Percentiles rank a stretch among this genome's conserved stretches.
These are phyloP conservation scores for Penicillium sp. DNA, from an alignment of 2,329 filamentous ascomycete genomes.

Conservation along the genomic window DNA sequence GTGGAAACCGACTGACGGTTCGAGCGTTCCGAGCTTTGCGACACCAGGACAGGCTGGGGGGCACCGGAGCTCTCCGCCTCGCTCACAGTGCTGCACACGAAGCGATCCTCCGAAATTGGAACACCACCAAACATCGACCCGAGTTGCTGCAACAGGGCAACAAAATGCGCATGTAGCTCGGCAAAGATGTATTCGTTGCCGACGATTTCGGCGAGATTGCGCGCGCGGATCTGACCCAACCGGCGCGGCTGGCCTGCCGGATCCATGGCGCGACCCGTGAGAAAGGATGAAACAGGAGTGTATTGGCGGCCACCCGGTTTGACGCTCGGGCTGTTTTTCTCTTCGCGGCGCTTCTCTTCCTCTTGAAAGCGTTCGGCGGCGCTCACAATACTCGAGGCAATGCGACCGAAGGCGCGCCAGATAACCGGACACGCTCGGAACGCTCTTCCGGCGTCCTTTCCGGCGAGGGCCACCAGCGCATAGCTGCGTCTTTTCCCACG, in stretches of 20 bases:
- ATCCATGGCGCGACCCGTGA: slow-evolving; percentile 56
- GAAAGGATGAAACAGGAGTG: slow-evolving; percentile 57
- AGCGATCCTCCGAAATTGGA: slow-evolving; percentile 43
- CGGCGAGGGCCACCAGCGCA: slow-evolving; percentile 56
- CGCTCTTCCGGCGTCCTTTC: slow-evolving; percentile 50
- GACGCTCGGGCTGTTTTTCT: slow-evolving; percentile 30
- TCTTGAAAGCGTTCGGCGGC: slow-evolving; percentile 47
- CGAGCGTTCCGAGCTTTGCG: slow-evolving; percentile 17
- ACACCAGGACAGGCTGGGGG: slow-evolving; percentile 27
- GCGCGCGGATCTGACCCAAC: slow-evolving; percentile 53
- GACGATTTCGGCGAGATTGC: slow-evolving; percentile 58
- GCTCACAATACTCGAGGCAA: slow-evolving; percentile 52
- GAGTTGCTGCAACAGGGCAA: slow-evolving; percentile 49
- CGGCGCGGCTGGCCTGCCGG: slow-evolving; percentile 55
- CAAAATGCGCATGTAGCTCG: slow-evolving; percentile 55
- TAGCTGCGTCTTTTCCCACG: slow-evolving; percentile 57
- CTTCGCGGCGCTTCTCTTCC: slow-evolving; percentile 44
- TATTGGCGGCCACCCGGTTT: slow-evolving; percentile 43
- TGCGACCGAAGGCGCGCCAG: slow-evolving; percentile 54
- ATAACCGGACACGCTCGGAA: slow-evolving; percentile 50
- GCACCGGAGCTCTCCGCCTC: slow-evolving; percentile 26
- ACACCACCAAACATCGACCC: slow-evolving; percentile 47
- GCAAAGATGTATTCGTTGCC: slow-evolving; percentile 59
- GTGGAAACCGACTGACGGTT: slow-evolving; percentile 21
- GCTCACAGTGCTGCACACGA: slow-evolving; percentile 40